phyloP scores from a whole-genome alignment of 1,284 basidiomycete genomes.

The Athelia sp. region DNA sequence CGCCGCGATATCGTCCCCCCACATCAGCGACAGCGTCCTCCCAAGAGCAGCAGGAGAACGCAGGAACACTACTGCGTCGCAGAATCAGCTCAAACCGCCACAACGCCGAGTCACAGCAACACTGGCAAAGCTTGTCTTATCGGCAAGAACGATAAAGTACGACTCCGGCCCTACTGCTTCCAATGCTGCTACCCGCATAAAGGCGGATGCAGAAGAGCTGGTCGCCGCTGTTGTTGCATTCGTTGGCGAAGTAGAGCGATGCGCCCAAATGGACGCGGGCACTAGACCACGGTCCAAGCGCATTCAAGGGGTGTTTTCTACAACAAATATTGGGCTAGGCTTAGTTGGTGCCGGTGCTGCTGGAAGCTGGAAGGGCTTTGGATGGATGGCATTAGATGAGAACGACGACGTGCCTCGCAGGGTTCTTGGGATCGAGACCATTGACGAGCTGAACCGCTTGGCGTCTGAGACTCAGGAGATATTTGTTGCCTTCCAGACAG shows the following conservation, averaged over 20 bases:
- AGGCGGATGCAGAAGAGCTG: constrained; percentile 51
- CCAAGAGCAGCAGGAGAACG: constrained; percentile 32
- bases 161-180: constrained; percentile 36
- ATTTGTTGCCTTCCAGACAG: constrained; percentile 21
- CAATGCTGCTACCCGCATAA: constrained; percentile 44
- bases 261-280: constrained; percentile 22
- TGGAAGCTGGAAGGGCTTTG: constrained; percentile 48
- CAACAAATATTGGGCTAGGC: constrained; percentile 41
- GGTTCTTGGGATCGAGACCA: constrained; percentile 29
- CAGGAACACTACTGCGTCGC: constrained; percentile 30
- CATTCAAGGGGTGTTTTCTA: constrained; percentile 38
- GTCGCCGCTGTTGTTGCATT: constrained; percentile 51
- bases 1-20: constrained; percentile 45
- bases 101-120: constrained; percentile 53
- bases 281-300: constrained; percentile 29
- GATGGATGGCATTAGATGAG: constrained; percentile 38
- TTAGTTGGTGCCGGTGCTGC: constrained; percentile 43
- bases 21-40: constrained; percentile 40
- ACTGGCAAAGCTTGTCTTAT: constrained; percentile 45
- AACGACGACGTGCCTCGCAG: constrained; percentile 31
- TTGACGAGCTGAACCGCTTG: constrained; percentile 34
- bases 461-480: constrained; percentile 31
- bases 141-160: constrained; percentile 48
- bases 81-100: constrained; percentile 43
- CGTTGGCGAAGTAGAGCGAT: constrained; percentile 48